phyloP scores from a whole-genome alignment of 768 basidiomycete genomes.

The Pleurotus pulmonarius region DNA sequence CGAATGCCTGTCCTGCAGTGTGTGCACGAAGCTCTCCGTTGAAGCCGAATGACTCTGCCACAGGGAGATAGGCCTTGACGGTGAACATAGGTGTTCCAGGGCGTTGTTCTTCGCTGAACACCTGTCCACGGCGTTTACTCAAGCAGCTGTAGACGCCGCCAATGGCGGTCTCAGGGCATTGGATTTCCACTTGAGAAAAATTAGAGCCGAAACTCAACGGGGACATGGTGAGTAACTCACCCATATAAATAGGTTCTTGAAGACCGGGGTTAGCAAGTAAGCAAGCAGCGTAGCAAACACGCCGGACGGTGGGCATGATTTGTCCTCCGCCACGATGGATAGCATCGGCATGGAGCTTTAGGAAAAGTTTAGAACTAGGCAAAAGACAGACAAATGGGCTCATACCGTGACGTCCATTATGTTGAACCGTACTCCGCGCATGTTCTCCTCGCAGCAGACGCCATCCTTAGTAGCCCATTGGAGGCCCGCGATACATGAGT shows the following conservation, averaged over 20 bases:
- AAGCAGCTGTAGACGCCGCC: slow-evolving; percentile 93
- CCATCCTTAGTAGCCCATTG: slow-evolving; percentile 99
- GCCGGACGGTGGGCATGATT: slow-evolving; percentile 94
- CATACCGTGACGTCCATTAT: slow-evolving; percentile 88
- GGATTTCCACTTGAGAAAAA: slow-evolving; percentile 76
- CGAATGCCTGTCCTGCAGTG: slow-evolving; percentile 97
- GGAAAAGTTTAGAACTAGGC: neutral
- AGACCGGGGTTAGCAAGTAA: slow-evolving; percentile 87
- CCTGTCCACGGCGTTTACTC: slow-evolving; percentile 98
- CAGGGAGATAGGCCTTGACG: slow-evolving; percentile 94
- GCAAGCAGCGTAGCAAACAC: slow-evolving; percentile 94
- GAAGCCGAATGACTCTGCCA: slow-evolving; percentile 94
- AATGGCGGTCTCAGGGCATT: slow-evolving; percentile 95
- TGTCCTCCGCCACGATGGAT: slow-evolving; percentile 99
- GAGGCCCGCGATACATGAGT: slow-evolving; percentile 98
- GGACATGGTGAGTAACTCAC: slow-evolving; percentile 31
- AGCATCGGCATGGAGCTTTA: slow-evolving; percentile 91
- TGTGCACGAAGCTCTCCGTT: slow-evolving; percentile 91
- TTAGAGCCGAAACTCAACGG: slow-evolving; percentile 9
- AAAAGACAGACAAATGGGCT: neutral
- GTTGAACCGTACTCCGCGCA: slow-evolving; percentile 98
- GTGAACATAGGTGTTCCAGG: slow-evolving; percentile 99
- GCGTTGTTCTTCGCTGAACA: slow-evolving; percentile 96
- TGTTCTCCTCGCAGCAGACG: slow-evolving; percentile 94
- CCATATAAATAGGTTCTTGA: slow-evolving; percentile 95